Percentiles rank a stretch among this genome's conserved stretches.
Conservation (phyloP, 306 rosid species). For the Amphicarpaea edgeworthii region DNA sequence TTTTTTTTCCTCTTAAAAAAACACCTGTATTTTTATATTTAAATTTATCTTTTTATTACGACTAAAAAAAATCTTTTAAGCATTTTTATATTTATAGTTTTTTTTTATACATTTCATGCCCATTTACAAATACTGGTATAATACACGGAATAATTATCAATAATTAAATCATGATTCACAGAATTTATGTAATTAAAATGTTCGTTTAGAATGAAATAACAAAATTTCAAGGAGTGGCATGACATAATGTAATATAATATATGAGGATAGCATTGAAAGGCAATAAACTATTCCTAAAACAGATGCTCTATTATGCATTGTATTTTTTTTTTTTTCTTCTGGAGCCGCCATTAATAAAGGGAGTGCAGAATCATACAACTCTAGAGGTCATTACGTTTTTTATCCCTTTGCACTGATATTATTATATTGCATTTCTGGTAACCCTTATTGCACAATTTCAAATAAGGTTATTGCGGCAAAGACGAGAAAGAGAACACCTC, state of each 20-base stretch:
- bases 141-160: neutral
- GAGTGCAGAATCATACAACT: slow-evolving; percentile 5
- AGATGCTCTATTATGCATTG: neutral
- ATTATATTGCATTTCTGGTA: slow-evolving; percentile 1
- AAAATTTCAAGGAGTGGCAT: neutral
- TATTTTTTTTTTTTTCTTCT: neutral
- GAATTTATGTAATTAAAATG: neutral
- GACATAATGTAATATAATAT: slow-evolving; percentile 33
- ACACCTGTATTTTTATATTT: too few relatives aligned
- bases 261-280: slow-evolving; percentile 33
- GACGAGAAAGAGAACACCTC: slow-evolving; percentile 95
- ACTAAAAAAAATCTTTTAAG: too few relatives aligned
- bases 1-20: too few relatives aligned
- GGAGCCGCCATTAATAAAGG: neutral
- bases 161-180: slow-evolving; percentile 5
- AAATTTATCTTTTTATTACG: too few relatives aligned
- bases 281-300: slow-evolving; percentile 32
- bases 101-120: neutral
- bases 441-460: slow-evolving; percentile 70
- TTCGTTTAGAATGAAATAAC: slow-evolving; percentile 5
- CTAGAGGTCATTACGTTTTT: slow-evolving; percentile 9
- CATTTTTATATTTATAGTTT: neutral
- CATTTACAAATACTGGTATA: neutral
- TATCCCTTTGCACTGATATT: slow-evolving; percentile 29
- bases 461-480: slow-evolving; percentile 79